A percentile compares a stretch with the other conserved stretches of the same genome.
phyloP scores from a whole-genome alignment of 2,329 filamentous ascomycete genomes.

The Fusarium sp. region DNA sequence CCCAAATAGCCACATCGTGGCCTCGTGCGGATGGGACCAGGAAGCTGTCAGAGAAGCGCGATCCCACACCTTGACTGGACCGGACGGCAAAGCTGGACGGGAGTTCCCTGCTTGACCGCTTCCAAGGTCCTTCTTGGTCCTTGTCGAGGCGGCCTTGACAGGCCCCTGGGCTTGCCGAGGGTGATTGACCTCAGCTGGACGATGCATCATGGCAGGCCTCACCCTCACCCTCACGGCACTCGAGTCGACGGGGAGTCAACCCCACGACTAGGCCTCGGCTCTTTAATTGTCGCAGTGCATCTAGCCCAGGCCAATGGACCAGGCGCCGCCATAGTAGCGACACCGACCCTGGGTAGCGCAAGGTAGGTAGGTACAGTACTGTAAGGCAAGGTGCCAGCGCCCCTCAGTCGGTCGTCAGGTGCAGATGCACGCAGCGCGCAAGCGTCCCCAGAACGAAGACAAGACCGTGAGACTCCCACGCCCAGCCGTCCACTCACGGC shows the following conservation, averaged over 20 bases:
- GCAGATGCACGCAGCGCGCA: conserved; percentile 29
- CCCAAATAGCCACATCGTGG: conserved; percentile 34
- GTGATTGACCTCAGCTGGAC: neutral
- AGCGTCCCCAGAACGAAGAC: conserved; percentile 10
- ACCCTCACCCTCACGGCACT: conserved; percentile 15
- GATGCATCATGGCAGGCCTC: conserved; percentile 34
- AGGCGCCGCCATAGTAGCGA: conserved; percentile 27
- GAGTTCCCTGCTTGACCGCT: conserved; percentile 24
- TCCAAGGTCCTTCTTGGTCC: conserved; percentile 2
- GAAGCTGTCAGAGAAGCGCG: conserved; percentile 34
- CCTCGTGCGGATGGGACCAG: conserved; percentile 39
- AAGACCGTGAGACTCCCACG: conserved; percentile 10
- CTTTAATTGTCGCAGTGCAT: conserved; percentile 11
- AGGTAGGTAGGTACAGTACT: too few species aligned
- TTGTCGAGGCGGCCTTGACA: conserved; percentile 13
- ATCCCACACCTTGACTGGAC: conserved; percentile 35
- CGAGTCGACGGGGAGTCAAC: neutral
- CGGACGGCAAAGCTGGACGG: conserved; percentile 18
- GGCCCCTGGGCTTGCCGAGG: conserved; percentile 6
- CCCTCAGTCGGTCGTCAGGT: conserved; percentile 33
- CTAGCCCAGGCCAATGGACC: conserved; percentile 16
- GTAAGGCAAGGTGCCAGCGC: neutral
- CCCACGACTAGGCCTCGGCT: conserved; percentile 24
- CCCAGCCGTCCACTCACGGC: conserved; percentile 10
- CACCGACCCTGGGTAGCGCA: conserved; percentile 12